Base-by-base conservation (phyloP, 805 yeast genomes). In the Barnettozyma salicaria region DNA sequence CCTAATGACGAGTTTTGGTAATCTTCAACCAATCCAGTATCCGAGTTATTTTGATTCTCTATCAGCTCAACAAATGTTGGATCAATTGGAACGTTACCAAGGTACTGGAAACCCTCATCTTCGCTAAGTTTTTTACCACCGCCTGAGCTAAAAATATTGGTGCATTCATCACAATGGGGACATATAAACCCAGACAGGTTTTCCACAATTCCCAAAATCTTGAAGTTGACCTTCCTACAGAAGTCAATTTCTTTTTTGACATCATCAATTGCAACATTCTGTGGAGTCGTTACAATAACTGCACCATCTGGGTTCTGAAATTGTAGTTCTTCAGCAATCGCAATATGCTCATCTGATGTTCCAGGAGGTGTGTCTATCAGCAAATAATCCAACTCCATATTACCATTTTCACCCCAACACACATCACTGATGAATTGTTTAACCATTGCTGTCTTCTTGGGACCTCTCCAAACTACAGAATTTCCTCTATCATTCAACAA, bases 311-410 rank as follows among this genome's bases (percentile, higher is more conserved):
- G 87, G 19, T 70, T 68, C 1, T 78, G 78, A 46, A 67, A 61
- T 39, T 81, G 63, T 27, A 92, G 67, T 58, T 88, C 95, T 38
- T 92, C 97, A 5, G 97, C 97, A 26, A 94, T 82, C 4, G 96
- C 88, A 26, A 92, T 92, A 58, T 92, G 99, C 58, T 92, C 99
- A 60, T 92, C 99, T 0, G 96, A 83, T 0, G 99, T 92, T 0
- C 99, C 99, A 0, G 99, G 99, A 1, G 99, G 99, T 0, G 99
- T 92, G 57, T 92, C 99, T 6, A 92, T 88, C 22, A 92, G 62
- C 39, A 90, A 61, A 55, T 84, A 90, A 39, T 86, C 76, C 19
- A 72, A 64, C 7, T 24, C 34, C 6, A 24, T 28, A 21, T 20
- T 27, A 16, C 25, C 25, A 5, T 26, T 22, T 14, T 70, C 72